Evolutionary conservation across 1,139 yeast genomes (phyloP).

Genomic region (Arxiozyma slooffiae): DNA sequence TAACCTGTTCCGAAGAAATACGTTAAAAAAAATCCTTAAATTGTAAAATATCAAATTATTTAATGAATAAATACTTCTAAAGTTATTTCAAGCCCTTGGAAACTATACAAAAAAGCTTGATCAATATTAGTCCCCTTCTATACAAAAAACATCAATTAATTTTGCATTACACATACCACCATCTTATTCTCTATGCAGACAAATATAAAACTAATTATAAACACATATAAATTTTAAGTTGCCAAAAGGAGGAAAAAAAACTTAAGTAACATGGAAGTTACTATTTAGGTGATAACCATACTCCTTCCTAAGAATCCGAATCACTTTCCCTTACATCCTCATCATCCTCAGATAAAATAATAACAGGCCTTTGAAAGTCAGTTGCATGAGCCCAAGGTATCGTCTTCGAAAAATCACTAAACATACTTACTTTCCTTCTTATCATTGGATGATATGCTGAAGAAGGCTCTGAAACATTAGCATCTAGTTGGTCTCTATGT

Average conservation of each 20-base stretch:
- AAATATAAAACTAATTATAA: background rate
- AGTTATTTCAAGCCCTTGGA: background rate
- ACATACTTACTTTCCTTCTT: conserved; percentile 31
- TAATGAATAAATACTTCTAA: background rate
- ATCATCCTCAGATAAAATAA: conserved; percentile 14
- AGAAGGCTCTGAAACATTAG: conserved; percentile 14
- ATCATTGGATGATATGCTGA: conserved; percentile 18
- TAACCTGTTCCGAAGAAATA: background rate
- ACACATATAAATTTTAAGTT: too few relatives aligned
- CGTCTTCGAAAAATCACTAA: conserved; percentile 46
- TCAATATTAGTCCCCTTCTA: too few relatives aligned
- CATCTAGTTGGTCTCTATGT: background rate
- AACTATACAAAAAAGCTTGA: too few relatives aligned
- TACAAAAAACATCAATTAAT: too few relatives aligned
- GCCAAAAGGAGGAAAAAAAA: too few relatives aligned
- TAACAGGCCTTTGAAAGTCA: conserved; percentile 63
- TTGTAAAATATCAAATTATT: too few relatives aligned
- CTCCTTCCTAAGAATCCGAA: conserved; percentile 22
- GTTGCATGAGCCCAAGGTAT: conserved; percentile 76
- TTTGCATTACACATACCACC: too few relatives aligned
- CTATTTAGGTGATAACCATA: too few relatives aligned
- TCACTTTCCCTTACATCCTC: conserved; percentile 11
- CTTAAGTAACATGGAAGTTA: too few relatives aligned
- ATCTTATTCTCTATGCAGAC: background rate
- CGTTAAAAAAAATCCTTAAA: background rate